These are phyloP conservation scores for Leccinum fibrillosum DNA, from an alignment of 768 basidiomycete genomes.

Conservation along the genomic window DNA sequence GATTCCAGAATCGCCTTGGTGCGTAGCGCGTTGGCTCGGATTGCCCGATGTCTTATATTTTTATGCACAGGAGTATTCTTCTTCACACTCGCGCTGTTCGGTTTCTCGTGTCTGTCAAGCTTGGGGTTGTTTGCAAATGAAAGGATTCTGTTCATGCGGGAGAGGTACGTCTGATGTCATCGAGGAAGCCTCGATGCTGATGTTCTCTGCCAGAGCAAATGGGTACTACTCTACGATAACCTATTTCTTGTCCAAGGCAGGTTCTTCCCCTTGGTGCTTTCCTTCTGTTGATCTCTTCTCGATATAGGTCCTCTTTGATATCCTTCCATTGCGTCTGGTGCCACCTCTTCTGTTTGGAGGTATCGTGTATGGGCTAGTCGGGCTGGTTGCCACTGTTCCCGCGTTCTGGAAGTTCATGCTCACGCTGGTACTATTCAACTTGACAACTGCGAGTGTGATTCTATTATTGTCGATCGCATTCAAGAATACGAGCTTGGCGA, in stretches of 20 bases:
- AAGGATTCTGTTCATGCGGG: constrained; percentile 96
- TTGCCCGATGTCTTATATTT: background rate
- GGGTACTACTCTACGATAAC: constrained; percentile 97
- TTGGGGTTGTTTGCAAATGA: constrained; percentile 94
- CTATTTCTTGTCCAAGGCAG: constrained; percentile 91
- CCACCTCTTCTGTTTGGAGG: constrained; percentile 95
- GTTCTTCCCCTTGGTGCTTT: background rate
- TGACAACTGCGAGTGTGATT: constrained; percentile 92
- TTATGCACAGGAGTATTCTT: constrained; percentile 77
- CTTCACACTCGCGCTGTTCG: constrained; percentile 94
- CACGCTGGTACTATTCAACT: constrained; percentile 92
- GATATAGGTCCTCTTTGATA: constrained; percentile 86
- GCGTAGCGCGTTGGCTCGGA: constrained; percentile 9
- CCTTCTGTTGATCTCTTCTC: background rate
- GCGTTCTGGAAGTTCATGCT: constrained; percentile 99
- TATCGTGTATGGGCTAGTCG: constrained; percentile 93
- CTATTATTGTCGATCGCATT: constrained; percentile 88
- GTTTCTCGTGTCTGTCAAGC: constrained; percentile 94
- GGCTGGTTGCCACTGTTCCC: constrained; percentile 85
- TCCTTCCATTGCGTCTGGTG: constrained; percentile 89
- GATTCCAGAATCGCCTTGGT: constrained; percentile 95
- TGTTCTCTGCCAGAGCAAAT: constrained; percentile 62
- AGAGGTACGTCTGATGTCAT: constrained; percentile 55
- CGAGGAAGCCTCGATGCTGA: background rate
- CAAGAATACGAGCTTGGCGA: constrained; percentile 83